Conservation (phyloP, 129 eudicot genomes). For the Chrysanthemum lavandulifolium region DNA sequence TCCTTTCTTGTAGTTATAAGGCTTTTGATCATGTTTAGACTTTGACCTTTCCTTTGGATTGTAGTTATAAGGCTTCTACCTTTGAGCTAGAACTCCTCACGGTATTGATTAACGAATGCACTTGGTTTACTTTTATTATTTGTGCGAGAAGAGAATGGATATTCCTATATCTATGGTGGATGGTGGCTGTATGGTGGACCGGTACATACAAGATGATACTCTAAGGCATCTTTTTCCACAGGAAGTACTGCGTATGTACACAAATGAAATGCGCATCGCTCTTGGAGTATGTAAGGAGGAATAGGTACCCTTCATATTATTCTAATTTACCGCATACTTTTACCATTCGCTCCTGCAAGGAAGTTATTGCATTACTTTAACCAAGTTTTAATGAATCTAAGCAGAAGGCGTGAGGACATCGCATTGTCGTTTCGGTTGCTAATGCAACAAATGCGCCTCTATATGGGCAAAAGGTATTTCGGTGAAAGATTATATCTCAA, state of each 20-base stretch:
- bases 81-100: background rate
- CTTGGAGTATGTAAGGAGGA: slow-evolving; percentile 61
- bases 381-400: slow-evolving; percentile 8
- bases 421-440: slow-evolving; percentile 82
- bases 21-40: no score
- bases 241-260: slow-evolving; percentile 72
- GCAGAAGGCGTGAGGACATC: slow-evolving; percentile 81
- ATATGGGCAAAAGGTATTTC: slow-evolving; percentile 50
- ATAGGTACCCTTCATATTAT: slow-evolving; percentile 49
- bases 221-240: slow-evolving; percentile 86
- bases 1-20: no score
- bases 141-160: slow-evolving; percentile 48
- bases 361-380: slow-evolving; percentile 3
- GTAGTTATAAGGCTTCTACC: no score
- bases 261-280: slow-evolving; percentile 73
- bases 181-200: slow-evolving; percentile 95
- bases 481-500: background rate
- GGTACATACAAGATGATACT: slow-evolving; percentile 90
- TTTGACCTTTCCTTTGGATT: no score
- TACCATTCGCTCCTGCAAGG: background rate
- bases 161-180: slow-evolving; percentile 58
- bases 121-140: background rate
- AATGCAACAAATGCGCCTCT: slow-evolving; percentile 70
- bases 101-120: background rate
- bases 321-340: background rate